These are phyloP conservation scores for Asparagopsis taxiformis DNA, from an alignment of 31 red algal species.

Conservation along the genomic window DNA sequence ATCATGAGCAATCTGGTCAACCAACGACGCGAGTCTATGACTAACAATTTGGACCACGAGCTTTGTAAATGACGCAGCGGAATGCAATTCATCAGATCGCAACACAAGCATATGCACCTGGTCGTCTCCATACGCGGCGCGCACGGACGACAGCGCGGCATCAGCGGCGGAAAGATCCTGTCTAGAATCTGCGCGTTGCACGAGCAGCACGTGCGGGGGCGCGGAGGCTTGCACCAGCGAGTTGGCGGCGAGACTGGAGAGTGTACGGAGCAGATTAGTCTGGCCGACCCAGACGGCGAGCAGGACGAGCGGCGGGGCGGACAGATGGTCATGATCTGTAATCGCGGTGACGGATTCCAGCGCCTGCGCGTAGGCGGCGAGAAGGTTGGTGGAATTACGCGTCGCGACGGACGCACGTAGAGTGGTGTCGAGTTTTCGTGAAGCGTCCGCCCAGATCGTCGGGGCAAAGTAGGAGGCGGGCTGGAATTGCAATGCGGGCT, in stretches of 20 bases:
- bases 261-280: background rate
- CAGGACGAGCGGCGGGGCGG: constrained; percentile 7
- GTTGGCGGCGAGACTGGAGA: background rate
- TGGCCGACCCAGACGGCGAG: constrained; percentile 36
- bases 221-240: background rate
- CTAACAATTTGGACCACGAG: background rate
- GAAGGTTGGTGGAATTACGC: background rate
- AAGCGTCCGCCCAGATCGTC: background rate
- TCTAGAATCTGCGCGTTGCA: constrained; percentile 15
- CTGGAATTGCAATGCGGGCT: no score
- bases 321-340: constrained; percentile 1
- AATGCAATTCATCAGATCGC: background rate
- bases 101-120: constrained; percentile 21
- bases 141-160: background rate
- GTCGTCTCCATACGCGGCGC: background rate
- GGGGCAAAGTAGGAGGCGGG: constrained; percentile 3
- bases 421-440: background rate
- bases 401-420: background rate
- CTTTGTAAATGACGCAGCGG: background rate
- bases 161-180: constrained; percentile 25
- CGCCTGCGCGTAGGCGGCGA: constrained; percentile 6
- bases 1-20: no score
- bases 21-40: background rate
- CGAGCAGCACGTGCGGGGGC: constrained; percentile 14
- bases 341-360: constrained; percentile 21